Evolutionary conservation across 73 alveolate species (phyloP).

Genomic region (Durusdinium trenchii): DNA sequence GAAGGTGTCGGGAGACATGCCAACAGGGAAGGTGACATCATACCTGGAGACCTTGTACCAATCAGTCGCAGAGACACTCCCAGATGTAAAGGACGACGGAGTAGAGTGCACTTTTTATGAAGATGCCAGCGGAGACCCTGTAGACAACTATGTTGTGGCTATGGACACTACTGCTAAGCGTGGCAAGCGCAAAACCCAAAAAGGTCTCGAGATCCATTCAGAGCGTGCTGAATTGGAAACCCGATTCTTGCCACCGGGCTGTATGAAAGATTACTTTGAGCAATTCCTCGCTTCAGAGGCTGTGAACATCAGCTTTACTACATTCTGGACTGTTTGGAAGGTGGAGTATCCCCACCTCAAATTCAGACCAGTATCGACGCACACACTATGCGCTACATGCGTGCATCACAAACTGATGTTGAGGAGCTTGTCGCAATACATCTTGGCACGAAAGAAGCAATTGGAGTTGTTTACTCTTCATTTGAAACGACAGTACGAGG

Average conservation of each 20-base stretch:
- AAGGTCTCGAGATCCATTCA: background rate
- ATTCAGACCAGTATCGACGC: background rate
- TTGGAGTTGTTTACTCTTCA: background rate
- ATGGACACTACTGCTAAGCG: background rate
- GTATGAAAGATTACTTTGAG: background rate
- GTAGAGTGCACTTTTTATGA: background rate
- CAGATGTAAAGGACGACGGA: background rate
- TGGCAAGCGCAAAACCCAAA: background rate
- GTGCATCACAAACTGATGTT: slow-evolving; percentile 1
- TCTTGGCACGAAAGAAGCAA: background rate
- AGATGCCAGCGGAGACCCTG: too few relatives aligned
- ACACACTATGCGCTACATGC: background rate
- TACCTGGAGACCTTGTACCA: background rate
- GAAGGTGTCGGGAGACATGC: background rate
- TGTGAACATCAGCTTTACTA: background rate
- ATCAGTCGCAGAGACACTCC: background rate
- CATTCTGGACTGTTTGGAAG: background rate
- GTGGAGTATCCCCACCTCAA: background rate
- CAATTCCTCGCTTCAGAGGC: background rate
- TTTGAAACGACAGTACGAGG: background rate
- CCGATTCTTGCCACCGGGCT: background rate
- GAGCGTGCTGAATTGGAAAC: background rate
- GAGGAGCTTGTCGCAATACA: background rate
- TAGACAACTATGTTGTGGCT: background rate
- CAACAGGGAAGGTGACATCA: background rate